A percentile compares a stretch with the other conserved stretches of the same genome.
Evolutionary conservation across 768 basidiomycete species (phyloP).

Genomic region (Rhizopogon salebrosus): DNA sequence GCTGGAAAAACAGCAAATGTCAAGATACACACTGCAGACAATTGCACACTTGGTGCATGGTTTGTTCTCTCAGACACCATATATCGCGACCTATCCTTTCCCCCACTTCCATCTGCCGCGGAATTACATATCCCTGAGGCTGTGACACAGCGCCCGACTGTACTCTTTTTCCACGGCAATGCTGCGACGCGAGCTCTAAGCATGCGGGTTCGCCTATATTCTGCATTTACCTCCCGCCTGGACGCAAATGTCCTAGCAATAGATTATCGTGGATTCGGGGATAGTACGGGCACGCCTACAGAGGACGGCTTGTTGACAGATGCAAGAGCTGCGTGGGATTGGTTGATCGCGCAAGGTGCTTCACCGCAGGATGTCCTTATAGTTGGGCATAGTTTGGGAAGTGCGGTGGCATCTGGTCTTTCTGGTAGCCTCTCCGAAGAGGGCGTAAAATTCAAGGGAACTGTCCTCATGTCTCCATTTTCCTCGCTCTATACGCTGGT

Average conservation of each 20-base stretch:
- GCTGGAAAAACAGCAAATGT: slow-evolving; percentile 78
- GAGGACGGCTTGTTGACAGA: slow-evolving; percentile 71
- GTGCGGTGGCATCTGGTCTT: slow-evolving; percentile 61
- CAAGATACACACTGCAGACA: slow-evolving; percentile 67
- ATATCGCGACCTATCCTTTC: slow-evolving; percentile 45
- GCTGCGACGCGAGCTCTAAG: slow-evolving; percentile 70
- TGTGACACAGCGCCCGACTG: slow-evolving; percentile 55
- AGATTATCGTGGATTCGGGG: slow-evolving; percentile 91
- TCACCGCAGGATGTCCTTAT: slow-evolving; percentile 57
- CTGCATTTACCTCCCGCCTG: slow-evolving; percentile 58
- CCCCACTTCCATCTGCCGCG: slow-evolving; percentile 30
- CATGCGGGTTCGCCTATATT: slow-evolving; percentile 66
- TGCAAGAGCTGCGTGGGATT: slow-evolving; percentile 77
- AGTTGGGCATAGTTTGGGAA: slow-evolving; percentile 86
- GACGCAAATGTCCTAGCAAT: slow-evolving; percentile 74
- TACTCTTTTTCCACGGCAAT: slow-evolving; percentile 95
- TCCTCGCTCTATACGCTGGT: slow-evolving; percentile 54
- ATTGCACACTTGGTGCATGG: slow-evolving; percentile 81
- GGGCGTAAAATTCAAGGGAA: slow-evolving; percentile 35
- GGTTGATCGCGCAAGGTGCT: slow-evolving; percentile 59
- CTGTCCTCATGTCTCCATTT: slow-evolving; percentile 53
- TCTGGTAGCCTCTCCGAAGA: slow-evolving; percentile 44
- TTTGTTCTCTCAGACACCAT: slow-evolving; percentile 66
- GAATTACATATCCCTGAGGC: slow-evolving; percentile 47
- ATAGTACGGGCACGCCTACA: slow-evolving; percentile 75